Evolutionary conservation across 2,329 filamentous ascomycete genomes (phyloP).

Genomic region (Sarocladiaceae sp.): DNA sequence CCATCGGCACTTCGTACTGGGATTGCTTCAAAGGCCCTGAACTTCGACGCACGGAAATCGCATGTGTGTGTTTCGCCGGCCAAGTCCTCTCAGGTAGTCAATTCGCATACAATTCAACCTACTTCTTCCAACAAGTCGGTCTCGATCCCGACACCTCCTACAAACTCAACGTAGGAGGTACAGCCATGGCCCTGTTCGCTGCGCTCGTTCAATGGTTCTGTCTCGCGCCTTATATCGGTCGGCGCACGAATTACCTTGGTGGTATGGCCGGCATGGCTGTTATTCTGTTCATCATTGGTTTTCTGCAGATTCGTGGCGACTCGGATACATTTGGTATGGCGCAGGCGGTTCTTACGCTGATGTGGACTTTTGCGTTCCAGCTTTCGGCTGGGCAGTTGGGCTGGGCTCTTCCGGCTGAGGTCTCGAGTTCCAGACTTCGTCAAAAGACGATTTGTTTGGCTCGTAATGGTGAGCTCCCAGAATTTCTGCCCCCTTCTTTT

Average conservation of each 20-base stretch:
- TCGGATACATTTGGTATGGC: slow-evolving; percentile 26
- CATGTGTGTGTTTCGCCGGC: slow-evolving; percentile 27
- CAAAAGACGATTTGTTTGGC: slow-evolving; percentile 29
- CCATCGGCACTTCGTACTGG: slow-evolving; percentile 23
- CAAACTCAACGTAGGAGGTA: slow-evolving; percentile 12
- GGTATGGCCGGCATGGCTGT: slow-evolving; percentile 29
- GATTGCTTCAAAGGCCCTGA: slow-evolving; percentile 43
- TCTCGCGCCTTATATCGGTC: slow-evolving; percentile 29
- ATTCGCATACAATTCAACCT: slow-evolving; percentile 36
- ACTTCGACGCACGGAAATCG: slow-evolving; percentile 36
- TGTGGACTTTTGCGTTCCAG: slow-evolving; percentile 33
- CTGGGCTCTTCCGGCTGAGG: slow-evolving; percentile 23
- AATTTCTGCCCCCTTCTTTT: not conserved
- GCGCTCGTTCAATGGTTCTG: slow-evolving; percentile 32
- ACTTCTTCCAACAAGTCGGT: slow-evolving; percentile 36
- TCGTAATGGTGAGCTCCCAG: slow-evolving; percentile 15
- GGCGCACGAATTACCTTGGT: slow-evolving; percentile 30
- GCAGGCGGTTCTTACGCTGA: slow-evolving; percentile 30
- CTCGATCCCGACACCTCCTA: slow-evolving; percentile 21
- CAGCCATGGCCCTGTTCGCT: slow-evolving; percentile 17
- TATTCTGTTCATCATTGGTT: slow-evolving; percentile 32
- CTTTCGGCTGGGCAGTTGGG: slow-evolving; percentile 27
- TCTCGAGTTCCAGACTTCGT: slow-evolving; percentile 24
- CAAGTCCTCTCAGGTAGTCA: slow-evolving; percentile 28
- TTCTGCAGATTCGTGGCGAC: slow-evolving; percentile 42